Conservation (phyloP, 2,329 filamentous ascomycete genomes). For the Xylaria sp. region DNA sequence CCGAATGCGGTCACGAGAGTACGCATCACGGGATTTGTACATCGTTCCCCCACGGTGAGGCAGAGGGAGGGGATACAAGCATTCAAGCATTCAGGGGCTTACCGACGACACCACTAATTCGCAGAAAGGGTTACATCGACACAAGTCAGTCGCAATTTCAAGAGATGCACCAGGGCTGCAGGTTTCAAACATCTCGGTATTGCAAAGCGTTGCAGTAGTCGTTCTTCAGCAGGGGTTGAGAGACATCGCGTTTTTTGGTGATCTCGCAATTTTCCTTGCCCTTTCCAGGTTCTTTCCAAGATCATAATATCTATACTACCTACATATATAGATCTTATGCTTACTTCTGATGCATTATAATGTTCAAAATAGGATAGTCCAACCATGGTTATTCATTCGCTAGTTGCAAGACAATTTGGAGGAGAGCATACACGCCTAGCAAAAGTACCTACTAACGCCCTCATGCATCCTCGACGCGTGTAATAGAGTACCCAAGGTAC, state of each 20-base stretch:
- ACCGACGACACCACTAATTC: conserved; percentile 35
- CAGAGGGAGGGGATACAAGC: conserved; percentile 30
- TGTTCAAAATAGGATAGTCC: background rate
- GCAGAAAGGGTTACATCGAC: conserved; percentile 35
- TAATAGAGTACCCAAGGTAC: conserved; percentile 14
- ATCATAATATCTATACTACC: background rate
- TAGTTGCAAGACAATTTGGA: background rate
- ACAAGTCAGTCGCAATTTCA: conserved; percentile 37
- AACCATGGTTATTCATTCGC: background rate
- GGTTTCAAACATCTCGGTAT: conserved; percentile 37
- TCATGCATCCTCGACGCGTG: conserved; percentile 28
- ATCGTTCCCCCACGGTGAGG: conserved; percentile 35
- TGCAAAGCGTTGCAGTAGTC: conserved; percentile 20
- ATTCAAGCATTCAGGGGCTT: conserved; percentile 32
- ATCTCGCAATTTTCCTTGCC: conserved; percentile 1
- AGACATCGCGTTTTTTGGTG: conserved; percentile 10
- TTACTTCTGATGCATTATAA: background rate
- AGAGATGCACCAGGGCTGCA: conserved; percentile 33
- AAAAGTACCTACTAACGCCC: conserved; percentile 16
- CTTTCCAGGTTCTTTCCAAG: background rate
- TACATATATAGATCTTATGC: background rate
- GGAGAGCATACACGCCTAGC: conserved; percentile 1
- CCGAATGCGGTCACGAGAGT: conserved; percentile 48
- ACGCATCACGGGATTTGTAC: conserved; percentile 41
- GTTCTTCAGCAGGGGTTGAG: conserved; percentile 7